Base-by-base conservation (phyloP, 2,329 filamentous ascomycete species). In the Penicillium corylophilum region DNA sequence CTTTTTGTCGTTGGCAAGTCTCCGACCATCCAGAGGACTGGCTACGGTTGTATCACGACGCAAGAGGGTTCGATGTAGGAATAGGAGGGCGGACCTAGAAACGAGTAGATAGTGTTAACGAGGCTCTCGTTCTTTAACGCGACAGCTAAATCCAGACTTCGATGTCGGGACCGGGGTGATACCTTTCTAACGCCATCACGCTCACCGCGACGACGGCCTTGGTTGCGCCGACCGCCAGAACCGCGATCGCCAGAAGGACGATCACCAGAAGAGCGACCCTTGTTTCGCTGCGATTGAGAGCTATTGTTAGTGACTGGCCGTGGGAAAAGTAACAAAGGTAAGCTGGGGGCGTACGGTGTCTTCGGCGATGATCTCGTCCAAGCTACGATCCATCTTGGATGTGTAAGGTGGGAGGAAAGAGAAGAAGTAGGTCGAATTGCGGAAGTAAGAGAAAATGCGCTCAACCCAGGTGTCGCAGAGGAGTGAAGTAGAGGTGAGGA, bases 101-200 rank as follows among this genome's bases (percentile, higher is more conserved):
- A 23, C 33, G 15, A 42, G 41, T 18, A 40, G 13, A 45, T 46
- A 18, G 45, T 41, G 50, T 63, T 26, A 64, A 55, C 41, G 47
- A 31, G 10, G 47, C 15, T 26, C 26, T 33, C 31, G 28, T 47
- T 6, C 13, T 42, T n/a, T 53, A 67, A 41, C 12, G 39, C 28
- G 24, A 44, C 33, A 31, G 8, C 22, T 23, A 22, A 6, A 41
- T 41, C 1, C 18, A 35, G 18, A 7, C 8, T 40, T 29, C 36
- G 29, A 18, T 22, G 15, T 12, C 22, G 29, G 18, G 10, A 29
- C 9, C 26, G 39, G 46, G 44, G 39, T 20, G 45, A 33, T 72
- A 93, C 90, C 90, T 95, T 95, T 91, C 87, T 92, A 71, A 93
- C 83, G 75, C 89, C 89, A 76, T 94, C 89, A 76, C 89, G 87